A percentile compares a stretch with the other conserved stretches of the same genome.
Conservation (phyloP, 75 land plant genomes). For the Pseudotsuga menziesii region DNA sequence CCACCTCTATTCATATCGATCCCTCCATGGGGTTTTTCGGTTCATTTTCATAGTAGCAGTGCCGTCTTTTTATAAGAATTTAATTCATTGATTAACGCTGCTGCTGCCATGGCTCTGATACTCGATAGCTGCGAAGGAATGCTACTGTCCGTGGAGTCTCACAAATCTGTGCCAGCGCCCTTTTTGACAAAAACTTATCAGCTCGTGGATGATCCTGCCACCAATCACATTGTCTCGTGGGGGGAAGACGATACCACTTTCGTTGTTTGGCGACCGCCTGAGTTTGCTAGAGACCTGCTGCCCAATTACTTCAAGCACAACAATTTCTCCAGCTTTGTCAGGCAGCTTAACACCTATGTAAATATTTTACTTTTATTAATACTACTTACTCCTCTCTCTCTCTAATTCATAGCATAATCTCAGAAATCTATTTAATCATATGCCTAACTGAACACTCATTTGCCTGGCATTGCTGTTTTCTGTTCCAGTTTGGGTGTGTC, state of each 20-base stretch:
- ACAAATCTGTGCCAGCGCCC: conserved; percentile 45
- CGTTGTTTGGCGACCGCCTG: conserved; percentile 75
- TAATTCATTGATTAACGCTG: background rate
- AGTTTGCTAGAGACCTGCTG: conserved; percentile 69
- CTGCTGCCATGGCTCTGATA: conserved; percentile 14
- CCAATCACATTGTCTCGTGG: conserved; percentile 60
- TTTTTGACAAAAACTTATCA: conserved; percentile 63
- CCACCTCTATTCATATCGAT: too few species aligned
- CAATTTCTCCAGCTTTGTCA: conserved; percentile 97
- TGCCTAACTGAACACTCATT: background rate
- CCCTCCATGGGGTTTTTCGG: too few species aligned
- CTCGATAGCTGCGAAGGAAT: conserved; percentile 14
- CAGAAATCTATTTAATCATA: background rate
- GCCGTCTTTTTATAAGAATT: too few species aligned
- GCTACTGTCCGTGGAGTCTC: conserved; percentile 16
- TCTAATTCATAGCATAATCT: too few species aligned
- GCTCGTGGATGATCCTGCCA: conserved; percentile 50
- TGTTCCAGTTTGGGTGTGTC: background rate
- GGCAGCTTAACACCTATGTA: conserved; percentile 96
- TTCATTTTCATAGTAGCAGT: too few species aligned
- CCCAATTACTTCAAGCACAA: conserved; percentile 96
- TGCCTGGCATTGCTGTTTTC: background rate
- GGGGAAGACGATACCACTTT: conserved; percentile 57
- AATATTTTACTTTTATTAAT: too few species aligned
- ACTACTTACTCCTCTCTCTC: too few species aligned